Conservation (phyloP, 176 grass and related monocot species). For the Carex littledalei region DNA sequence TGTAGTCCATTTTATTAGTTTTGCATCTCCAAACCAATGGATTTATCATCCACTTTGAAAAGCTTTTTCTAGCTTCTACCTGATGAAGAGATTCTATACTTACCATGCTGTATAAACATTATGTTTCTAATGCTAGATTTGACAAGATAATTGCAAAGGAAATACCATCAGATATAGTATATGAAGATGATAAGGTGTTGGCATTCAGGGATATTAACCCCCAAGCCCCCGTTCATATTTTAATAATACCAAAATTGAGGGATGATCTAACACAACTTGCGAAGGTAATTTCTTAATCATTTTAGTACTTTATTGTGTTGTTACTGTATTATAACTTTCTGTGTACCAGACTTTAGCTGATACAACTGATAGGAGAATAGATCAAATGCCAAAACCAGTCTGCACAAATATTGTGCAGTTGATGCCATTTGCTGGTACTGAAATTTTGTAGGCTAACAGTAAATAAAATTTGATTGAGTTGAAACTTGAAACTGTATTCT, state of each 20-base stretch:
- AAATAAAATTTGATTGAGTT: not conserved
- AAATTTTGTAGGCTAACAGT: not conserved
- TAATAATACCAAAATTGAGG: constrained; percentile 75
- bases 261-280: constrained; percentile 68
- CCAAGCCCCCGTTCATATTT: constrained; percentile 83
- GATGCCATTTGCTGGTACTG: not conserved
- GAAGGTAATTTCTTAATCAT: constrained; percentile 34
- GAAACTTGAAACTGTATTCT: not conserved
- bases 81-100: not conserved
- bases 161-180: constrained; percentile 68
- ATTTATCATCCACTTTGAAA: not conserved
- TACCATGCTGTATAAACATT: not conserved
- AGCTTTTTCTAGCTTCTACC: not conserved
- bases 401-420: not conserved
- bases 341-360: not conserved
- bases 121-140: constrained; percentile 42
- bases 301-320: not conserved
- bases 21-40: not conserved
- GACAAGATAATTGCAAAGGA: constrained; percentile 97
- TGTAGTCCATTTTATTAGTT: not conserved
- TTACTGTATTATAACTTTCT: not conserved
- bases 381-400: not conserved
- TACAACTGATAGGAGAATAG: not conserved
- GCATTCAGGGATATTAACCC: constrained; percentile 85
- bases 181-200: constrained; percentile 86